Percentiles rank a stretch among this genome's conserved stretches.
phyloP scores from a whole-genome alignment of 169 alveolate genomes.

The Plasmodium knowlesi region DNA sequence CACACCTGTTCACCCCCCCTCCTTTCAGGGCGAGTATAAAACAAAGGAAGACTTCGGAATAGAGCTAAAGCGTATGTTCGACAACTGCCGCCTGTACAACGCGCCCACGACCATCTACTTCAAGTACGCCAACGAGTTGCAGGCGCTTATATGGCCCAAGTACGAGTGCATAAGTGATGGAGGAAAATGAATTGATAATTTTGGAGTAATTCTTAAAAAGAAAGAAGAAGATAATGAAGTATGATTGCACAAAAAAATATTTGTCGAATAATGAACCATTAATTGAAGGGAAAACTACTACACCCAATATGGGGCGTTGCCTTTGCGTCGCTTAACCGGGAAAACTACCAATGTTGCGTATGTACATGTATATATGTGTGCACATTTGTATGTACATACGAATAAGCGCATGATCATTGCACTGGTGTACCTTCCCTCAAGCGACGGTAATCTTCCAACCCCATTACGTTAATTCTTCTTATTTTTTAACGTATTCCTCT shows the following conservation, averaged over 20 bases:
- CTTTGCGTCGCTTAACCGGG: not conserved
- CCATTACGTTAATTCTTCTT: not conserved
- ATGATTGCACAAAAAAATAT: not conserved
- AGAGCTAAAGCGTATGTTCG: constrained; percentile 95
- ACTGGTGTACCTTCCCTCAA: not conserved
- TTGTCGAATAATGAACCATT: not conserved
- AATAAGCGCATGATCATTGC: not conserved
- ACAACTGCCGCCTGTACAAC: constrained; percentile 96
- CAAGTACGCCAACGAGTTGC: constrained; percentile 96
- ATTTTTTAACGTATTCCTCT: not conserved
- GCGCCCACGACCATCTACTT: constrained; percentile 95
- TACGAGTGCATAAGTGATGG: constrained; percentile 81
- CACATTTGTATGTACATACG: not conserved
- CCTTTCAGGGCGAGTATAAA: constrained; percentile 90
- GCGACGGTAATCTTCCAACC: not conserved
- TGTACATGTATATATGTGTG: not conserved
- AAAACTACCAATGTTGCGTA: not conserved
- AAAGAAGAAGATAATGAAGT: not conserved
- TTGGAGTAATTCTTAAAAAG: not conserved
- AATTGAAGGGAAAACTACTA: not conserved
- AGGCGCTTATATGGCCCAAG: constrained; percentile 93
- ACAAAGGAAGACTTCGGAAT: constrained; percentile 91
- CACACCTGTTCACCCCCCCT: not conserved
- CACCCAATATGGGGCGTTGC: not conserved
- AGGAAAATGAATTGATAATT: constrained; percentile 2